Evolutionary conservation across 345 rosid genomes (phyloP).

Genomic region (Rhodamnia rubescens): DNA sequence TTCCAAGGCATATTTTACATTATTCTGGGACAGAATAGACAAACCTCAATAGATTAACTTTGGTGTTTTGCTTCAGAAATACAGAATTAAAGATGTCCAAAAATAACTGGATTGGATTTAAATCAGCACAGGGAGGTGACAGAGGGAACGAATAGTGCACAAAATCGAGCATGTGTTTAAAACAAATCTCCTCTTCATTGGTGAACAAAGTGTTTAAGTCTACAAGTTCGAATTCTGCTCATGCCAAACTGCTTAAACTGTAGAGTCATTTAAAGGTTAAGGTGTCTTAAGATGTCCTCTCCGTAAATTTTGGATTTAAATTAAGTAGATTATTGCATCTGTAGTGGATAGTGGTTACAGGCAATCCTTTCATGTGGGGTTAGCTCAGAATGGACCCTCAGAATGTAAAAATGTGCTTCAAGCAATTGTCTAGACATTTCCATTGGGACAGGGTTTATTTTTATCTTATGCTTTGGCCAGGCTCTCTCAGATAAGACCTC

Average conservation of each 20-base stretch:
- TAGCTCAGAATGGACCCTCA: neutral
- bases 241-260: neutral
- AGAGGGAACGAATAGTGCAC: neutral
- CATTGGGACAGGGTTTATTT: neutral
- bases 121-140: neutral
- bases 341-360: neutral
- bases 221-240: neutral
- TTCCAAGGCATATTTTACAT: neutral
- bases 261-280: neutral
- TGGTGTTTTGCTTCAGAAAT: neutral
- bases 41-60: neutral
- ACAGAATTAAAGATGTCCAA: neutral
- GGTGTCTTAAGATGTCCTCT: no score
- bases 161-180: neutral
- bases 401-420: neutral
- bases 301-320: no score
- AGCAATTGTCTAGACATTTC: neutral
- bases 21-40: neutral
- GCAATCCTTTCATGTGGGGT: neutral
- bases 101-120: neutral
- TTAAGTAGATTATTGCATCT: neutral
- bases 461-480: neutral
- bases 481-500: neutral
- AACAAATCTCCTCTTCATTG: neutral
- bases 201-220: neutral